phyloP scores from a whole-genome alignment of 495 filamentous ascomycete genomes.

The Trichoderma gamsii region DNA sequence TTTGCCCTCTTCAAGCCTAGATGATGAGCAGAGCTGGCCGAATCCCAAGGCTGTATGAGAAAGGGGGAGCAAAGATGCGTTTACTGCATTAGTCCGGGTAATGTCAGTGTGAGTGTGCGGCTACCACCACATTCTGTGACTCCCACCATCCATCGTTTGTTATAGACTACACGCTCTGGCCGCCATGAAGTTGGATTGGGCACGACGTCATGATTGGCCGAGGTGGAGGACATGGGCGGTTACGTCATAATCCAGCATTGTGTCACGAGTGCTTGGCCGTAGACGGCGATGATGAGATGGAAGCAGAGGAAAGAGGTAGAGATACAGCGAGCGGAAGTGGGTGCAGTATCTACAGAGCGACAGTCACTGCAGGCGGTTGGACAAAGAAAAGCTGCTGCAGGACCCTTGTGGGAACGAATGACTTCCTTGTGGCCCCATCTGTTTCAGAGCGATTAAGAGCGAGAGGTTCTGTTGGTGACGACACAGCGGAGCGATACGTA shows the following conservation, averaged over 20 bases:
- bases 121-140: not conserved
- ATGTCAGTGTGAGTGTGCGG: too few relatives aligned
- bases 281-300: not conserved
- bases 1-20: not conserved
- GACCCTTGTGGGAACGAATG: conserved; percentile 4
- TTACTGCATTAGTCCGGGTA: not conserved
- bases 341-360: not conserved
- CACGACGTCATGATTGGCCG: conserved; percentile 1
- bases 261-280: not conserved
- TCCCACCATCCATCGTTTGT: not conserved
- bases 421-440: not conserved
- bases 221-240: not conserved
- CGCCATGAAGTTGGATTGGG: not conserved
- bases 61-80: not conserved
- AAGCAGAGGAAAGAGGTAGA: not conserved
- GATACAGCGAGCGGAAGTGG: not conserved
- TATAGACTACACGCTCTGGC: not conserved
- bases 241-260: not conserved
- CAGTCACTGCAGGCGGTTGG: not conserved
- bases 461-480: not conserved
- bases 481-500: not conserved
- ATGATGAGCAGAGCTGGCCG: not conserved
- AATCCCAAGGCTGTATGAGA: not conserved
- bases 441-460: not conserved
- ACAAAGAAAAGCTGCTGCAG: not conserved